Conservation (phyloP, 306 rosid species). For the barrel medic (Medicago truncatula) region DNA sequence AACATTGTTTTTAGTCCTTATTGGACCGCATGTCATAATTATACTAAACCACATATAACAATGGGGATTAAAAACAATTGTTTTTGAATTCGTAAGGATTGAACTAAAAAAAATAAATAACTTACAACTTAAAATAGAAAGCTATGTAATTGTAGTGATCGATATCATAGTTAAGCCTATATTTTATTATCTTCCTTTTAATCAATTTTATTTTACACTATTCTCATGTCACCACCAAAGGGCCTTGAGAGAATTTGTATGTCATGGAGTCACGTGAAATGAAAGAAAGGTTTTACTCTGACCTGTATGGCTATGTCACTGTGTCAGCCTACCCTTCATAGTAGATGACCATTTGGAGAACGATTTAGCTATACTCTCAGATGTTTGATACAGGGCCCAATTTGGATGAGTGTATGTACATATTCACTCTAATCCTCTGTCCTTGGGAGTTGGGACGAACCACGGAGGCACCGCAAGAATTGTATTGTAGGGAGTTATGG, state of each 20-base stretch:
- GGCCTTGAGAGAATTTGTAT: background rate
- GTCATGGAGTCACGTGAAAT: conserved; percentile 2
- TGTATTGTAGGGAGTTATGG: too few relatives aligned
- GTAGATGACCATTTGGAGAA: conserved; percentile 26
- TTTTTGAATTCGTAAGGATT: too few relatives aligned
- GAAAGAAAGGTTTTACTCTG: background rate
- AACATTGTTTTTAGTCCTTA: too few relatives aligned
- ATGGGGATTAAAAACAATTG: too few relatives aligned
- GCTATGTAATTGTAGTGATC: too few relatives aligned
- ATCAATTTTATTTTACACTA: too few relatives aligned
- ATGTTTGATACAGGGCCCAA: background rate
- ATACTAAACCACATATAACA: too few relatives aligned
- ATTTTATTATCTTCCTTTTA: too few relatives aligned
- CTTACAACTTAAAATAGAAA: too few relatives aligned
- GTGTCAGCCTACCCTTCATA: background rate
- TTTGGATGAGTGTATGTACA: background rate
- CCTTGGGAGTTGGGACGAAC: background rate
- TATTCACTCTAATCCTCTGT: background rate
- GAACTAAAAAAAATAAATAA: too few relatives aligned
- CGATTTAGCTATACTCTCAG: background rate
- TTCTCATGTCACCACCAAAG: background rate
- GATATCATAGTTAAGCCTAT: too few relatives aligned
- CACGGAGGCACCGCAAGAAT: background rate
- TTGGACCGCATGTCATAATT: too few relatives aligned
- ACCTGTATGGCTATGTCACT: background rate